Evolutionary conservation across 768 basidiomycete genomes (phyloP), one percentile per base, ranked within the genome.

Genomic region (Phanerochaete sordida): DNA sequence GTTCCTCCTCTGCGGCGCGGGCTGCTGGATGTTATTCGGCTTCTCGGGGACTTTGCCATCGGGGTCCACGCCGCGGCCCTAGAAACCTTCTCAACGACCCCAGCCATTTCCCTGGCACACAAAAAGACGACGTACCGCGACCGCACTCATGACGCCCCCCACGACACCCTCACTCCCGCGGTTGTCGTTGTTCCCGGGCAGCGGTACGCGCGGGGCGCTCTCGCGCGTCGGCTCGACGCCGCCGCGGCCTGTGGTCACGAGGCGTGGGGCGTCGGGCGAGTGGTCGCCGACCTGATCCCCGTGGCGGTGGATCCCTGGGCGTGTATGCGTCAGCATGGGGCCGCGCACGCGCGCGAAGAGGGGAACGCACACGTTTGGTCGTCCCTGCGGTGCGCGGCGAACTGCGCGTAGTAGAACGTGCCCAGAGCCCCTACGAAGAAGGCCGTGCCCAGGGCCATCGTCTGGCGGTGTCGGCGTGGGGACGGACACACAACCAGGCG

Each of bases 241-340:
- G 28, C n/a, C 39, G 39, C 19, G 8, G 13, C 23, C 19, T 13
- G 39, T 52, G 27, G 23, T 23, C 21, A 53, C 50, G 19, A 50
- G 31, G 51, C 52, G 61, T 8, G 49, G 19, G 19, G 33, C 39
- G 37, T 13, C n/a, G 23, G 7, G 28, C 52, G 24, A 16, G 21
- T 46, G 39, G 7, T 21, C 47, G 19, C 30, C 31, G 9, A 44
- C 57, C 31, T 62, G 61, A 35, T 62, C 57, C 3, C 57, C 57
- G 31, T 58, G 61, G 46, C 61, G 61, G 15, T 28, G 45, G 43
- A 62, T 54, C 61, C 61, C 61, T 62, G 37, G 9, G 44, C 12
- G 37, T 47, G 12, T 24, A 46, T 54, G 23, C 2, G 24, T 27
- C 44, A 53, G 35, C 35, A 2, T 13, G 3, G 2, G 31, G 26